These are phyloP conservation scores for Corymbia maculata DNA, from an alignment of 345 rosid genomes.

Conservation along the genomic window DNA sequence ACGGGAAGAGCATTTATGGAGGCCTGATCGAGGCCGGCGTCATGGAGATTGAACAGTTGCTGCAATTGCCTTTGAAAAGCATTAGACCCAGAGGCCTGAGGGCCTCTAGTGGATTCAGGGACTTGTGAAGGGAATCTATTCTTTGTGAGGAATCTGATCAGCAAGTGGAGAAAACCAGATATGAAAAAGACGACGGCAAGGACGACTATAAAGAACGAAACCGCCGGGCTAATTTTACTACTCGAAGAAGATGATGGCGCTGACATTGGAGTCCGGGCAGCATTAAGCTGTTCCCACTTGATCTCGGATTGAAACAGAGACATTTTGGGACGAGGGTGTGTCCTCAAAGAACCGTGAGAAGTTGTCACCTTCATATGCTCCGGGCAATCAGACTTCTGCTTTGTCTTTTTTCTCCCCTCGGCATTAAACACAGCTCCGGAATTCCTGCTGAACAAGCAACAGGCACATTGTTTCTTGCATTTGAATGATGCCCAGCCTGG, in stretches of 20 bases:
- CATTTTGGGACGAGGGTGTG: conserved; percentile 27
- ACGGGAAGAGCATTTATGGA: conserved; percentile 80
- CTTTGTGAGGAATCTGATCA: conserved; percentile 47
- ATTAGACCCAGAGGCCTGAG: conserved; percentile 52
- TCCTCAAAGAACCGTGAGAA: conserved; percentile 11
- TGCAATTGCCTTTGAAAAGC: conserved; percentile 75
- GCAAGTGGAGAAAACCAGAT: conserved; percentile 64
- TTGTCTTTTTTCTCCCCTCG: not conserved
- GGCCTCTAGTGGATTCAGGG: conserved; percentile 40
- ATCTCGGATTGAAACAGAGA: conserved; percentile 17
- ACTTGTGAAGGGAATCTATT: conserved; percentile 42
- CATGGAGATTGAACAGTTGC: conserved; percentile 87
- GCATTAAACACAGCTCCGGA: conserved; percentile 15
- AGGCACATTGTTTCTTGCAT: conserved; percentile 14
- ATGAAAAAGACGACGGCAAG: conserved; percentile 54
- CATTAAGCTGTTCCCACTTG: conserved; percentile 10
- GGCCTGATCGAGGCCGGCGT: conserved; percentile 89
- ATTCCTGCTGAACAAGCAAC: conserved; percentile 14
- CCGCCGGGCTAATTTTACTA: conserved; percentile 47
- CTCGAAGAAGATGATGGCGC: not conserved
- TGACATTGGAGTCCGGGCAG: conserved; percentile 7
- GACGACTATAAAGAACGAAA: conserved; percentile 54
- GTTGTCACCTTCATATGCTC: not conserved
- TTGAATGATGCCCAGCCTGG: conserved; percentile 14
- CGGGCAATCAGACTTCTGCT: not conserved